Percentiles rank a stretch among this genome's conserved stretches.
These are phyloP conservation scores for Blastobotrys capitulatus DNA, from an alignment of 1,139 yeast genomes.

Conservation along the genomic window DNA sequence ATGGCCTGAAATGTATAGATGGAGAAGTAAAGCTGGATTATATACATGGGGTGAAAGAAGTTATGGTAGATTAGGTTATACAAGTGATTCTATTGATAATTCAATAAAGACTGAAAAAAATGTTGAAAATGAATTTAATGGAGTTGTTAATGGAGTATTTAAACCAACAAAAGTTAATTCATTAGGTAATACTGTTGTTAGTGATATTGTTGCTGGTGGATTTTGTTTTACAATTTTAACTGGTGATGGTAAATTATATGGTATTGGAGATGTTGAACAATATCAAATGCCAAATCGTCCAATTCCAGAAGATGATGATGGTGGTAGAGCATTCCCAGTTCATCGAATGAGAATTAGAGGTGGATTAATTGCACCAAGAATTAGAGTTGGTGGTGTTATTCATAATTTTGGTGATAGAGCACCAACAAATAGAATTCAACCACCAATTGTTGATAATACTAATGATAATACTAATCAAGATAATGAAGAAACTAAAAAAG, in stretches of 20 bases:
- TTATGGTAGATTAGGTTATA: slow-evolving; percentile 55
- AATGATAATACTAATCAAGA: background rate
- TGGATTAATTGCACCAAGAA: background rate
- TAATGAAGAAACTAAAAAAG: slow-evolving; percentile 1
- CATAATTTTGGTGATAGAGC: slow-evolving; percentile 8
- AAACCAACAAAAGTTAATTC: slow-evolving; percentile 27
- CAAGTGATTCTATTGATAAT: slow-evolving; percentile 19
- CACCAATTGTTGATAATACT: background rate
- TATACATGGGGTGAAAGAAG: slow-evolving; percentile 60
- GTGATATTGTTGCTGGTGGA: slow-evolving; percentile 63
- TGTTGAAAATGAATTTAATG: slow-evolving; percentile 24
- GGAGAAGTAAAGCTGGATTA: slow-evolving; percentile 42
- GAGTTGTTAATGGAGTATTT: slow-evolving; percentile 14
- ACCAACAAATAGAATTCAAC: background rate
- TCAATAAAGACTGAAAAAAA: slow-evolving; percentile 5
- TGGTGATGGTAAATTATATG: slow-evolving; percentile 23
- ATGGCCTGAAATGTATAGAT: slow-evolving; percentile 49
- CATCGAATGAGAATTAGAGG: background rate
- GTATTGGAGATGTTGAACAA: slow-evolving; percentile 22
- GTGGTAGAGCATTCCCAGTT: slow-evolving; percentile 2
- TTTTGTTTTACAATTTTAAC: slow-evolving; percentile 55
- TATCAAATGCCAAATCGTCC: background rate
- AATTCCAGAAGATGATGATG: slow-evolving; percentile 3
- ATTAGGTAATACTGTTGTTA: slow-evolving; percentile 38
- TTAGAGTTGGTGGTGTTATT: slow-evolving; percentile 16